Evolutionary conservation across 2,329 filamentous ascomycete species (phyloP), one percentile per base, ranked within the genome.

Genomic region (Cryphonectria parasitica): DNA sequence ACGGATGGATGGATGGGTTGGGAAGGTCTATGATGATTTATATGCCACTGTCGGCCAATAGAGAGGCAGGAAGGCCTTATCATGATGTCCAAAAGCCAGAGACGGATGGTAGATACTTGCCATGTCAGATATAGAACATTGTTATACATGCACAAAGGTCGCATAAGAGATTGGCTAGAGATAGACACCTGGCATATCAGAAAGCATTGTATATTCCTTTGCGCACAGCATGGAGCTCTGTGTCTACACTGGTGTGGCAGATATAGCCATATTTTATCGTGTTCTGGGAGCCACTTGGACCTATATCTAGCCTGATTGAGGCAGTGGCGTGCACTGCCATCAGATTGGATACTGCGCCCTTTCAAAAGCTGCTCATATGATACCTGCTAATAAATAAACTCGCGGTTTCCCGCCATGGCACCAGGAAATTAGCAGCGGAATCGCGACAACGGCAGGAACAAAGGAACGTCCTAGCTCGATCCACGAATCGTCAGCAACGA

Each of bases 21-120:
- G 89, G 2, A 91, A 86, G 75, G 86, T 92, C 65, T 97, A 95
- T 80, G 92, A 98, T 82, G 87, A 89, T 65, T 83, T 97, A 74
- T 94, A 81, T 72, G 64, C 69, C 22, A 45, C 64, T 8, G 61
- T 72, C 54, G 67, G 72, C 39, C 67, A 70, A 19, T 71, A 66
- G 64, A 54, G 22, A 8, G 7, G 19, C 5, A n/a, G 0, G 36
- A 39, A 39, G 22, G 4, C n/a, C 22, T n/a, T n/a, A 7, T 49
- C 45, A 11, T n/a, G 4, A 49, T 39, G 31, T 13, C 2, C 3
- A 4, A 19, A 39, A 3, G 19, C 7, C 3, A 39, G 58, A 61
- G 22, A 61, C 25, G 7, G 11, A 39, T 7, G 13, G 39, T 34
- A 34, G 54, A 61, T 61, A 39, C 34, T 34, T 36, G 58, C 8